Base-by-base conservation (phyloP, 2,329 filamentous ascomycete species). In the Aspergillus ruber region DNA sequence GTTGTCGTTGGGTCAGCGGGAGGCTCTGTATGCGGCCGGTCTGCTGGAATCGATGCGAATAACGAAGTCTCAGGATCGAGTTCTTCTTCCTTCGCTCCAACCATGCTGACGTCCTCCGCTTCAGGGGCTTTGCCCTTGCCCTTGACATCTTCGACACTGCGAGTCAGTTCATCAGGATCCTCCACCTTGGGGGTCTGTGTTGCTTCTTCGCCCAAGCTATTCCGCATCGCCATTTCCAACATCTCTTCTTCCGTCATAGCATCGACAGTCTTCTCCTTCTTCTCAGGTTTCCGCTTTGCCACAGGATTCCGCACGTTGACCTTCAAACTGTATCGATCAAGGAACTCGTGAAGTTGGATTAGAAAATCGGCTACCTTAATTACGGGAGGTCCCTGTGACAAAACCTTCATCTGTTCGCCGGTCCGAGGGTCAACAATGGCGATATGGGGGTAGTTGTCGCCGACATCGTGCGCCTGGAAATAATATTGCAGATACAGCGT, bases 211-310 rank as follows among this genome's bases (percentile, higher is more conserved):
- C 82, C 84, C 41, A 97, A 73, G 63, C 90, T 96, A 71, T 94
- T 93, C 65, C 90, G 83, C 63, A 98, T 69, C 0, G 93, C 93
- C 80, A 96, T 84, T 67, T 96, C 86, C 57, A 98, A 74, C 90
- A 95, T 95, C 71, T 98, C 90, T 43, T 97, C 90, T 64, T 98
- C 93, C 0, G 89, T 95, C 85, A 98, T 91, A 35, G 86, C 83
- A 49, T 86, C 86, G 2, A 96, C 81, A 55, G 91, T 88, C 46
- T 87, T 77, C 44, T 81, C 76, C 62, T 85, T 84, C 41, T 80
- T 75, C 62, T 89, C 86, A 3, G 83, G 77, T 66, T 88, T 88
- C 46, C 85, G 76, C 64, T 83, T 86, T 20, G 89, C 85, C 4
- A 98, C 89, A 0, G 93, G 93, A 62, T 98, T 98, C 72, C 94